Percentiles rank a stretch among this genome's conserved stretches.
These are phyloP conservation scores for Parmelia sp. DNA, from an alignment of 495 filamentous ascomycete species.

Conservation along the genomic window DNA sequence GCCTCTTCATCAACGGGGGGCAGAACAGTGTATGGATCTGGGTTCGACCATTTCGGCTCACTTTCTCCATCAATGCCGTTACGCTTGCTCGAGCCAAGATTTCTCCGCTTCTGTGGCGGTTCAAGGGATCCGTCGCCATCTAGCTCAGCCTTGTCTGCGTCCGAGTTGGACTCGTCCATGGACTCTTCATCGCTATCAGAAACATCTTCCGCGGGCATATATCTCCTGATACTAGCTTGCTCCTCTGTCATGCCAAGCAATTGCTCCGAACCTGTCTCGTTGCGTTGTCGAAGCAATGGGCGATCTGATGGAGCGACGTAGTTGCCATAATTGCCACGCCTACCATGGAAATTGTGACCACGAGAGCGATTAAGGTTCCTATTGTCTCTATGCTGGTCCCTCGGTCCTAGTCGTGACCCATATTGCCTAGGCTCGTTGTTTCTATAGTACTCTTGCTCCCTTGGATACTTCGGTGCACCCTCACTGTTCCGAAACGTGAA, in stretches of 20 bases:
- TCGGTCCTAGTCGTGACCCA: not conserved
- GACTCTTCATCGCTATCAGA: slow-evolving; percentile 67
- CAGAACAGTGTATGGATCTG: slow-evolving; percentile 80
- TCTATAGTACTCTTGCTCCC: slow-evolving; percentile 12
- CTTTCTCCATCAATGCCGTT: slow-evolving; percentile 36
- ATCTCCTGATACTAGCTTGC: slow-evolving; percentile 35
- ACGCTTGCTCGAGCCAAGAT: slow-evolving; percentile 41
- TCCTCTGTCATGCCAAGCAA: slow-evolving; percentile 28
- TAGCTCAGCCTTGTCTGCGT: slow-evolving; percentile 31
- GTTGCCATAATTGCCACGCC: slow-evolving; percentile 23
- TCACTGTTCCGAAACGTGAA: slow-evolving; percentile 40
- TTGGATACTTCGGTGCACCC: slow-evolving; percentile 20
- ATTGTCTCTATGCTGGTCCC: slow-evolving; percentile 12
- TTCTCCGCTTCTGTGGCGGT: slow-evolving; percentile 47
- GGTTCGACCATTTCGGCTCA: slow-evolving; percentile 82
- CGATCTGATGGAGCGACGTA: slow-evolving; percentile 40
- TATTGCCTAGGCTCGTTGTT: slow-evolving; percentile 5
- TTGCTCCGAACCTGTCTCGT: slow-evolving; percentile 33
- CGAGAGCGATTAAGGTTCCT: slow-evolving; percentile 18
- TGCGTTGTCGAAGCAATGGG: slow-evolving; percentile 39
- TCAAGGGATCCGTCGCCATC: slow-evolving; percentile 11
- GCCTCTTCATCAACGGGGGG: slow-evolving; percentile 62
- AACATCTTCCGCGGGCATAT: slow-evolving; percentile 49
- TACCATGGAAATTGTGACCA: slow-evolving; percentile 6
- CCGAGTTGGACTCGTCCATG: slow-evolving; percentile 54